Percentiles rank a stretch among this genome's conserved stretches.
phyloP scores from a whole-genome alignment of 768 basidiomycete genomes.

The Kwoniella sp. region DNA sequence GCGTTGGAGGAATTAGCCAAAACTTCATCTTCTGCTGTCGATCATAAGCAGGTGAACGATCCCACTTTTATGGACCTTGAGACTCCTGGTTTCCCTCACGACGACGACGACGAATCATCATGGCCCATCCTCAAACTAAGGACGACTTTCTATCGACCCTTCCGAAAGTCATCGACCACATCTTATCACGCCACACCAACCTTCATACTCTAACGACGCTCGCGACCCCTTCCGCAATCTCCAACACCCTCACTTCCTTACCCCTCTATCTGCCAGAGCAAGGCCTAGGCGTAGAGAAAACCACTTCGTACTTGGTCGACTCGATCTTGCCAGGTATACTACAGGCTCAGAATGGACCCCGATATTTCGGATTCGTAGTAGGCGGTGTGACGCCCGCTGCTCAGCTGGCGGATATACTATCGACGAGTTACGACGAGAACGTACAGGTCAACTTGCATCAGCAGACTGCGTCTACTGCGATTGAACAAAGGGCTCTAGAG shows the following conservation, averaged over 20 bases:
- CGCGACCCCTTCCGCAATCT: conserved; percentile 17
- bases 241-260: conserved; percentile 33
- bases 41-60: no score
- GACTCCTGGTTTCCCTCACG: no score
- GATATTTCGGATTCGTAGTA: conserved; percentile 54
- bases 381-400: conserved; percentile 56
- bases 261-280: conserved; percentile 46
- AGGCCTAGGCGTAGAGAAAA: conserved; percentile 53
- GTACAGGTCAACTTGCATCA: conserved; percentile 52
- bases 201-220: conserved; percentile 25
- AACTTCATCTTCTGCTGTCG: no score
- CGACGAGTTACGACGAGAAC: conserved; percentile 55
- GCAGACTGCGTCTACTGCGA: conserved; percentile 44
- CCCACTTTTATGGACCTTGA: no score
- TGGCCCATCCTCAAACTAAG: not conserved
- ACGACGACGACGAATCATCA: not conserved
- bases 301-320: conserved; percentile 46
- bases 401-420: conserved; percentile 57
- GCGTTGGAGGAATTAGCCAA: no score
- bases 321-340: conserved; percentile 53
- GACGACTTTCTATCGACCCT: conserved; percentile 7
- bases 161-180: conserved; percentile 22
- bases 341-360: conserved; percentile 57
- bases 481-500: conserved; percentile 52
- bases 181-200: conserved; percentile 22